Base-by-base conservation (phyloP, 495 filamentous ascomycete genomes). In the Friedmanniomyces endolithicus region DNA sequence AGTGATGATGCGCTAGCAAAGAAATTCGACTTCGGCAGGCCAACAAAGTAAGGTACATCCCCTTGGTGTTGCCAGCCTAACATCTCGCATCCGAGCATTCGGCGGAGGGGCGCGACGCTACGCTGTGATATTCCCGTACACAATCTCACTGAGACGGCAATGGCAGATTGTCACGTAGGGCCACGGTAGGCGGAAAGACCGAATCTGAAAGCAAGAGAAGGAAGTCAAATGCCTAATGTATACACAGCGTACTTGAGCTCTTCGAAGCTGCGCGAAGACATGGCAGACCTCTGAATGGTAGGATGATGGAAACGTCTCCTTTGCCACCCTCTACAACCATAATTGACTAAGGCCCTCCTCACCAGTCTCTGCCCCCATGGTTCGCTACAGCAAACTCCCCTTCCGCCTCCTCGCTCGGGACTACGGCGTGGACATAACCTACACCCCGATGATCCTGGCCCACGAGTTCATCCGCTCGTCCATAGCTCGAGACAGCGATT, bases 391-490 rank as follows among this genome's bases (percentile, higher is more conserved):
- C 45, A 70, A 71, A 60, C 72, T 85, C 7, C 80, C 82, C 54
- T 84, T 85, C 61, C 75, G 82, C 45, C 73, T 80, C 48, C 78
- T 81, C 0, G 74, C 78, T 2, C 69, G 74, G 39, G 67, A 75
- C 27, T 83, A 81, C 63, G 74, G 74, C 33, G 76, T 78, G 16
- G 82, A 84, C 62, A 64, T 85, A 19, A 76, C 75, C 56, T 84
- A 81, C 72, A 84, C 82, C 7, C 82, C 82, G 37, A 85, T 85
- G 82, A 79, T 84, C 58, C 69, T 85, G 29, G 81, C 82, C 41
- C 84, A 84, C 62, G 82, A 85, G 66, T 85, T 84, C 64, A 80
- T 82, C 63, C 71, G 82, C 23, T 79, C 69, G 59, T 55, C 62
- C 7, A 64, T 75, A 48, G 82, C 82, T 35, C 71, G 82, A 52